These are phyloP conservation scores for Hypoxylon trugodes DNA, from an alignment of 495 filamentous ascomycete species.

Conservation along the genomic window DNA sequence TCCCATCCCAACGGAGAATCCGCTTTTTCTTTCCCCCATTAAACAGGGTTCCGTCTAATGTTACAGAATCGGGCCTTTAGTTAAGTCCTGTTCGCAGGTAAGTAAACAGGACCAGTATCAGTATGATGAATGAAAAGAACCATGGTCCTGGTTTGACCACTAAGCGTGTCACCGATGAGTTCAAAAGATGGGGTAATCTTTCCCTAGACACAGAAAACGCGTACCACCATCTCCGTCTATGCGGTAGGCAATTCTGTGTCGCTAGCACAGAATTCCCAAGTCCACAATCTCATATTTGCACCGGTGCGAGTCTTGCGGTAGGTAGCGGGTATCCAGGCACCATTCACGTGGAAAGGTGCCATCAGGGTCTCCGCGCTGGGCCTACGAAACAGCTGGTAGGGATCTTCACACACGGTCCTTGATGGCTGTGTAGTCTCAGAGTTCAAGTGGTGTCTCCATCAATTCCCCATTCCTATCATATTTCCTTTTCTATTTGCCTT, in stretches of 20 bases:
- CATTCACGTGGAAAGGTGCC: slow-evolving; percentile 37
- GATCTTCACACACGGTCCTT: slow-evolving; percentile 15
- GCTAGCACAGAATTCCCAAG: slow-evolving; percentile 5
- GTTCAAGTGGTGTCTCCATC: no score
- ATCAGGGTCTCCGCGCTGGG: slow-evolving; percentile 38
- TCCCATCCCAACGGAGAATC: slow-evolving; percentile 9
- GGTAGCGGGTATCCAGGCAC: slow-evolving; percentile 22
- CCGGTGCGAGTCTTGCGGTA: slow-evolving; percentile 20
- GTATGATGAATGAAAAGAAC: no score
- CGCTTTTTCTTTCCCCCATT: slow-evolving; percentile 14
- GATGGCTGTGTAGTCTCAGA: slow-evolving; percentile 22
- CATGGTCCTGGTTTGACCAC: slow-evolving; percentile 26
- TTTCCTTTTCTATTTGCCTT: neutral
- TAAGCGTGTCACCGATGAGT: slow-evolving; percentile 11
- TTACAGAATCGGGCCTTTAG: slow-evolving; percentile 27
- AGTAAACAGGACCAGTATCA: slow-evolving; percentile 16
- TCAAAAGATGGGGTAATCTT: neutral
- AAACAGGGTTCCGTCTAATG: slow-evolving; percentile 10
- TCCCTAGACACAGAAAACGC: slow-evolving; percentile 12
- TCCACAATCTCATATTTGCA: slow-evolving; percentile 12
- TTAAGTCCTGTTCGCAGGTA: slow-evolving; percentile 15
- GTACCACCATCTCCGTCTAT: slow-evolving; percentile 7
- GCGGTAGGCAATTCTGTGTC: neutral
- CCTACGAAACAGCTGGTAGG: slow-evolving; percentile 6
- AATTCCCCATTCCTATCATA: slow-evolving; percentile 1